Evolutionary conservation across 805 yeast species (phyloP).

Genomic region (Yarrowia deformans): DNA sequence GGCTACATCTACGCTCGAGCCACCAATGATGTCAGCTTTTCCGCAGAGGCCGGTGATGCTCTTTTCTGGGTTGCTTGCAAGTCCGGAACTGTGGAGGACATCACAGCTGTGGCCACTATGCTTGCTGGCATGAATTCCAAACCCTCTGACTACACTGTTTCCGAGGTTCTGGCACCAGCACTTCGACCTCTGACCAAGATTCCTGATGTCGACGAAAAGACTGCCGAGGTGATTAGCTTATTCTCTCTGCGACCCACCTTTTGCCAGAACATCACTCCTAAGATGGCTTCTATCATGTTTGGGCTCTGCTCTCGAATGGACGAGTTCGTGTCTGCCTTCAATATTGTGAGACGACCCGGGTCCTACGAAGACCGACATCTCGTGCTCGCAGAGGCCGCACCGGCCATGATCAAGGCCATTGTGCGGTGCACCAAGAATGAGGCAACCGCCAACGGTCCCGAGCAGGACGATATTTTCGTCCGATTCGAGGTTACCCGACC

Average conservation of each 20-base stretch:
- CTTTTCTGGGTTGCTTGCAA: constrained; percentile 26
- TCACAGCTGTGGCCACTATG: constrained; percentile 5
- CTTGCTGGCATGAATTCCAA: not conserved
- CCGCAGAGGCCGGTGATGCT: constrained; percentile 11
- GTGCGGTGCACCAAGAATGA: constrained; percentile 37
- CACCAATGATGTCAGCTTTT: not conserved
- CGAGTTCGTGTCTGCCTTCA: constrained; percentile 32
- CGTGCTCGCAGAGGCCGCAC: not conserved
- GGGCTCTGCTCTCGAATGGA: constrained; percentile 29
- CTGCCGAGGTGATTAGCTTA: not conserved
- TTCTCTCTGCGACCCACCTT: constrained; percentile 9
- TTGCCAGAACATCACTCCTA: not conserved
- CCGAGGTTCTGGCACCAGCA: constrained; percentile 16
- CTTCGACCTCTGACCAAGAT: constrained; percentile 17
- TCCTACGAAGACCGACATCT: not conserved
- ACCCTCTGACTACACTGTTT: constrained; percentile 21
- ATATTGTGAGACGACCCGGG: not conserved
- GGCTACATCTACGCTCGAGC: not conserved
- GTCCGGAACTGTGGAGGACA: constrained; percentile 8
- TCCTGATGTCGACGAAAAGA: constrained; percentile 6
- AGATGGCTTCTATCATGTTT: not conserved
- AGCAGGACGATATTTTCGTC: constrained; percentile 5
- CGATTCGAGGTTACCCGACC: constrained; percentile 19
- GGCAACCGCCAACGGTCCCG: not conserved
- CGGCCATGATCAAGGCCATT: constrained; percentile 29